Conservation (phyloP, 139 green algal genomes). For the Chlorella ohadii region DNA sequence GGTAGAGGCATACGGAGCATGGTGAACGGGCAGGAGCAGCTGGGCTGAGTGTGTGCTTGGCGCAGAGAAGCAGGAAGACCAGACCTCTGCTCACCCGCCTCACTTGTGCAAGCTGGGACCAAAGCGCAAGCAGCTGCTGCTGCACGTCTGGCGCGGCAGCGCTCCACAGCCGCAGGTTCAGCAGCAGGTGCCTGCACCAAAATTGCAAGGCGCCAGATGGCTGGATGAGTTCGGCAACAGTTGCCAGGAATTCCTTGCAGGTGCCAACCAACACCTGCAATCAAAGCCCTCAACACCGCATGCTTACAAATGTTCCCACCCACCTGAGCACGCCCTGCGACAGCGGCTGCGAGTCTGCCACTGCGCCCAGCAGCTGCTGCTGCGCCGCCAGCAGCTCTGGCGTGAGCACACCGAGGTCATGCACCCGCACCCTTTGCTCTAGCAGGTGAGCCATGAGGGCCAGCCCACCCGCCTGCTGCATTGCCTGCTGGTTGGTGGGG, state of each 20-base stretch:
- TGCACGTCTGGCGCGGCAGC: constrained; percentile 37
- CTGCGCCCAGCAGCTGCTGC: constrained; percentile 37
- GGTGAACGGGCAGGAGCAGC: too few relatives aligned
- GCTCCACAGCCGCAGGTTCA: constrained; percentile 55
- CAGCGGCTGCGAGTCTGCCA: constrained; percentile 11
- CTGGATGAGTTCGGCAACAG: too few relatives aligned
- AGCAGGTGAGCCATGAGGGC: constrained; percentile 45
- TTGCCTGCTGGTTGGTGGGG: constrained; percentile 46
- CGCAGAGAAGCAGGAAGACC: too few relatives aligned
- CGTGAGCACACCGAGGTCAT: constrained; percentile 27
- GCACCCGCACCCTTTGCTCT: constrained; percentile 20
- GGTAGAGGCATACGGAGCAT: too few relatives aligned
- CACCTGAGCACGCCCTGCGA: constrained; percentile 11
- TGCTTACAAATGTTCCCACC: neutral
- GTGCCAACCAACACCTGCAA: too few relatives aligned
- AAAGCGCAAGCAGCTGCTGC: constrained; percentile 26
- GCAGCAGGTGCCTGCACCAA: constrained; percentile 39
- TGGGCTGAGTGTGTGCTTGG: too few relatives aligned
- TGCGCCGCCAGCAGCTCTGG: constrained; percentile 32
- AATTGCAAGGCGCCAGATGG: too few relatives aligned
- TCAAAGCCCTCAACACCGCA: too few relatives aligned
- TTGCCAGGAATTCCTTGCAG: too few relatives aligned
- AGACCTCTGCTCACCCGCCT: too few relatives aligned
- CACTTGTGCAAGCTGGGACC: constrained; percentile 43
- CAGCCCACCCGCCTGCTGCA: constrained; percentile 37